phyloP scores from a whole-genome alignment of 306 rosid species.

The Heteromeles arbutifolia region DNA sequence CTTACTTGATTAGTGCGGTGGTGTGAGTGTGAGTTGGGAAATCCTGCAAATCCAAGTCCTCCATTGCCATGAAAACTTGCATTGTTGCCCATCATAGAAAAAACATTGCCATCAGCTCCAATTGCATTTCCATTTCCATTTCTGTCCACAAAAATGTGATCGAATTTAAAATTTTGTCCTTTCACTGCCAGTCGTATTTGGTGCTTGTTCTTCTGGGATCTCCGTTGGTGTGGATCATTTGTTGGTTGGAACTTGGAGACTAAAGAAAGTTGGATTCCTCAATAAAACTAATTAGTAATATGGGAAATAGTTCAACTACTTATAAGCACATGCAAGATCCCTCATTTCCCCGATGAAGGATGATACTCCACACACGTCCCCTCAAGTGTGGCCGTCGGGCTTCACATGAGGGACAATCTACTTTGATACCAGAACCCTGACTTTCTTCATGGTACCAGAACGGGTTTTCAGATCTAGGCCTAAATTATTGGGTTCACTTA shows the following conservation, averaged over 20 bases:
- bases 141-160: background rate
- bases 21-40: background rate
- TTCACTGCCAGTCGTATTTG: background rate
- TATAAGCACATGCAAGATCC: too few relatives aligned
- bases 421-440: rapidly evolving
- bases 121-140: background rate
- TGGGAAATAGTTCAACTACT: too few relatives aligned
- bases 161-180: background rate
- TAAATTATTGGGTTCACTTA: too few relatives aligned
- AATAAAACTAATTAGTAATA: too few relatives aligned
- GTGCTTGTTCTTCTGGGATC: background rate
- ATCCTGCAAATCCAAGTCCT: background rate
- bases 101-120: background rate
- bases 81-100: background rate
- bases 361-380: too few relatives aligned
- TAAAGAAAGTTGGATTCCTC: too few relatives aligned
- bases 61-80: background rate
- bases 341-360: too few relatives aligned
- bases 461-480: too few relatives aligned
- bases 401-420: too few relatives aligned
- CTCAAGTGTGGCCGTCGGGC: too few relatives aligned
- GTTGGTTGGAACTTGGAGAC: background rate
- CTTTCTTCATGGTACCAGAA: too few relatives aligned
- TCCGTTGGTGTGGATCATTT: background rate
- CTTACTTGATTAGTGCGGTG: background rate